A percentile compares a stretch with the other conserved stretches of the same genome.
Conservation (phyloP, 768 basidiomycete genomes). For the Hortiboletus campestris region DNA sequence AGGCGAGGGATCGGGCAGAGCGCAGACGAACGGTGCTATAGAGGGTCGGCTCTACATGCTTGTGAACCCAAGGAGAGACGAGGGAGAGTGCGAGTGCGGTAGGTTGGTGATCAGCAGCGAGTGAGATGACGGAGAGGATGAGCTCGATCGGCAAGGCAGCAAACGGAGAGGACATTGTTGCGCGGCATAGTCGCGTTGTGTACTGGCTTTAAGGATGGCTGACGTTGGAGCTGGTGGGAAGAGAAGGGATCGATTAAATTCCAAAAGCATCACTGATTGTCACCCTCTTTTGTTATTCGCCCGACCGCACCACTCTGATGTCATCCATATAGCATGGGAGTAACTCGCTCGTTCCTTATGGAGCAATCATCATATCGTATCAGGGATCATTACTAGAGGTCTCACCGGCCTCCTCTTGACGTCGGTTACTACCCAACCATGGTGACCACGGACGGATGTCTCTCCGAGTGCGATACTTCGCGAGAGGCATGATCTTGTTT, state of each 20-base stretch:
- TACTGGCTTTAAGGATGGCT: background rate
- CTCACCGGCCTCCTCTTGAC: background rate
- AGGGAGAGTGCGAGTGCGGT: background rate
- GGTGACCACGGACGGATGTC: no score
- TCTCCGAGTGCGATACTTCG: background rate
- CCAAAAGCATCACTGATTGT: background rate
- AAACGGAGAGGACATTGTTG: slow-evolving; percentile 9
- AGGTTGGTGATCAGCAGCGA: slow-evolving; percentile 27
- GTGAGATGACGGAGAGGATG: slow-evolving; percentile 35
- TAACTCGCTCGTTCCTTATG: background rate
- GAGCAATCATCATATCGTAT: no score
- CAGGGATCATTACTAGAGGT: background rate
- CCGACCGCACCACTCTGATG: background rate
- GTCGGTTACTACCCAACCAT: background rate
- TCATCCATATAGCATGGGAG: background rate
- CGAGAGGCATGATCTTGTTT: background rate
- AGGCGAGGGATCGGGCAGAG: background rate
- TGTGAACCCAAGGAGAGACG: background rate
- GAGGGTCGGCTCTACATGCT: background rate
- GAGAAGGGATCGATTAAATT: background rate
- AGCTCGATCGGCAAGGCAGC: slow-evolving; percentile 30
- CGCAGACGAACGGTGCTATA: slow-evolving; percentile 3
- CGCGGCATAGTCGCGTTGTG: background rate
- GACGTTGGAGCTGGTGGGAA: no score
- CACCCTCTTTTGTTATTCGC: no score